Conservation (phyloP, 352 stramenopile genomes). For the Pythium sp. region DNA sequence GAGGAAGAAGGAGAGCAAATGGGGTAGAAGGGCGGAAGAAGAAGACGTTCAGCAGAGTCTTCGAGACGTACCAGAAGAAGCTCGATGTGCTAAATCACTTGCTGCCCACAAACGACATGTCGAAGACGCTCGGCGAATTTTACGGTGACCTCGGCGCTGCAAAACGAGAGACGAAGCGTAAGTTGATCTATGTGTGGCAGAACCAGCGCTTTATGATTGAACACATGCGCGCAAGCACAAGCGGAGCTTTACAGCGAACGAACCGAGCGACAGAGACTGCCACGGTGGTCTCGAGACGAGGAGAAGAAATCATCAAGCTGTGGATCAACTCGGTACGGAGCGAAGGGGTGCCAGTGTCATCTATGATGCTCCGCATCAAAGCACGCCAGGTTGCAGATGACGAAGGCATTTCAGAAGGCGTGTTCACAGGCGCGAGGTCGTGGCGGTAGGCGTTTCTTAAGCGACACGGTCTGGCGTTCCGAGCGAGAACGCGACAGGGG, state of each 20-base stretch:
- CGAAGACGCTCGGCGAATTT: not conserved
- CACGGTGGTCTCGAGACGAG: not conserved
- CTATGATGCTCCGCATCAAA: not conserved
- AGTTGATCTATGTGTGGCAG: not conserved
- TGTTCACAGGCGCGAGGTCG: not conserved
- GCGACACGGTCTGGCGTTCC: not conserved
- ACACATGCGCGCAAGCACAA: not conserved
- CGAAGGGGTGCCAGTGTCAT: not conserved
- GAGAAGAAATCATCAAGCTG: not conserved
- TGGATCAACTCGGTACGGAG: not conserved
- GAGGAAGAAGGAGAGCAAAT: not conserved
- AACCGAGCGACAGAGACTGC: not conserved
- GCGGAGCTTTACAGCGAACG: not conserved
- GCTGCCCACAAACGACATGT: not conserved
- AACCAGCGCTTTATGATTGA: not conserved
- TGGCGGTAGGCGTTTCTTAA: not conserved
- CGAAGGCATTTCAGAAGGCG: not conserved
- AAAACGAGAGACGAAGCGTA: not conserved
- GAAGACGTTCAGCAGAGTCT: conserved; percentile 3
- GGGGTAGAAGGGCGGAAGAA: not conserved
- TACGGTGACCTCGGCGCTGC: not conserved
- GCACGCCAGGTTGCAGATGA: not conserved
- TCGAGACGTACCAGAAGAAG: not conserved
- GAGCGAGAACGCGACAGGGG: not conserved
- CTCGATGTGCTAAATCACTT: not conserved